Evolutionary conservation across 805 yeast genomes (phyloP), one percentile per base, ranked within the genome.

Genomic region (Candida caryicola): DNA sequence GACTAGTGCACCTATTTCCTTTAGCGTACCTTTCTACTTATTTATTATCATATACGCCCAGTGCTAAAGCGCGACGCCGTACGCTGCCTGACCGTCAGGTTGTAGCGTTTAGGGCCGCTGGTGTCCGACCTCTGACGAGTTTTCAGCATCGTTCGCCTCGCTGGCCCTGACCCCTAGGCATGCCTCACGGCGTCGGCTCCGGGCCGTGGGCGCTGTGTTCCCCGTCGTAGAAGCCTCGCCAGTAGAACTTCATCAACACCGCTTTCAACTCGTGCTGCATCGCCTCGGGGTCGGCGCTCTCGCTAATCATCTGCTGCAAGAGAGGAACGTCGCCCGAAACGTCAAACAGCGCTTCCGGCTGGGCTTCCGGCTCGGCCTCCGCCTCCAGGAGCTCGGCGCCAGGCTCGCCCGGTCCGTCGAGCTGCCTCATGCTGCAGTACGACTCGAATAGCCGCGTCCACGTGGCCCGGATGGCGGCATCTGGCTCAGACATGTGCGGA

Each of bases 191-290:
- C 10, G 10, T 21, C 25, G 9, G 25, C 25, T 21, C 25, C 9
- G 25, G 10, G 25, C 25, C 25, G n/a, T 13, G 31, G 13, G 14
- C 15, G 41, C 21, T n/a, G n/a, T n/a, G n/a, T n/a, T n/a, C n/a
- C 7, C 64, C 65, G n/a, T 47, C 39, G 39, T 57, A 52, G 38
- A 45, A 62, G 2, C 70, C 70, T 25, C 52, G 46, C 69, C 69
- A 64, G 39, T 55, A 64, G 50, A 51, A 52, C 34, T 59, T 48
- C 59, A 59, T 55, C 5, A 51, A 36, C 23, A 57, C 13, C 2
- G 48, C 37, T 36, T 57, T 60, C 17, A 62, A 26, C 33, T 60
- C 66, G 8, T 37, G 30, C 33, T 50, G 45, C 23, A 62, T 34
- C 12, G 42, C 45, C 2, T 33, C 40, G 12, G 33, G 35, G 29